Percentiles rank a stretch among this genome's conserved stretches.
These are phyloP conservation scores for Solanum lycopersicoides DNA, from an alignment of 257 asterid species.

Conservation along the genomic window DNA sequence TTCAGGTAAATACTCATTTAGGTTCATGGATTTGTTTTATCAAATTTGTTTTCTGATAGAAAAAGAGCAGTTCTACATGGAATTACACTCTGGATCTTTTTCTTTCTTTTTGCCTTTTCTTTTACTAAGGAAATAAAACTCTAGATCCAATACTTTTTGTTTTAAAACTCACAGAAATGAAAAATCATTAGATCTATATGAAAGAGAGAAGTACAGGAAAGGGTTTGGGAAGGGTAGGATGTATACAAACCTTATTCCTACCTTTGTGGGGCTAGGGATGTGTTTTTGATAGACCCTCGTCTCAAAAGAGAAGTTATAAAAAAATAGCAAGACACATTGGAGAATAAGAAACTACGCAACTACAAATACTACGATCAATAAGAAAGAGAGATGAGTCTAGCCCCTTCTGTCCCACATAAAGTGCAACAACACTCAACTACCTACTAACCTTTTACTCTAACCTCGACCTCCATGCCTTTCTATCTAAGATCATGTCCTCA, in stretches of 20 bases:
- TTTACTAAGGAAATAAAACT: neutral
- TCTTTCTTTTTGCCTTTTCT: neutral
- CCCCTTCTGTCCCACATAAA: neutral
- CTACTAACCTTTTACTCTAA: neutral
- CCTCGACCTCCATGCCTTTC: neutral
- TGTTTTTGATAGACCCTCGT: neutral
- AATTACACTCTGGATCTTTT: neutral
- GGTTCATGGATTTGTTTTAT: neutral
- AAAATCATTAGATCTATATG: neutral
- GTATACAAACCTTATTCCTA: neutral
- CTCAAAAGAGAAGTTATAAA: neutral
- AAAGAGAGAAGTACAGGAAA: neutral
- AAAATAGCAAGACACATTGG: neutral
- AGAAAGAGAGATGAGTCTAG: neutral
- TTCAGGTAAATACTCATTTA: constrained; percentile 59
- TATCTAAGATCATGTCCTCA: neutral
- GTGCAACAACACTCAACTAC: neutral
- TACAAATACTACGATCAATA: neutral
- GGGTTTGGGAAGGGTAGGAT: neutral
- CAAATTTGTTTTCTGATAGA: neutral
- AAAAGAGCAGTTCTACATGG: neutral
- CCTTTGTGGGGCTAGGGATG: neutral
- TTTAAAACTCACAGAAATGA: neutral
- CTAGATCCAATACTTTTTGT: neutral
- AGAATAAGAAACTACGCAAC: neutral